Conservation (phyloP, 805 yeast species). For the Yarrowia yakushimensis region DNA sequence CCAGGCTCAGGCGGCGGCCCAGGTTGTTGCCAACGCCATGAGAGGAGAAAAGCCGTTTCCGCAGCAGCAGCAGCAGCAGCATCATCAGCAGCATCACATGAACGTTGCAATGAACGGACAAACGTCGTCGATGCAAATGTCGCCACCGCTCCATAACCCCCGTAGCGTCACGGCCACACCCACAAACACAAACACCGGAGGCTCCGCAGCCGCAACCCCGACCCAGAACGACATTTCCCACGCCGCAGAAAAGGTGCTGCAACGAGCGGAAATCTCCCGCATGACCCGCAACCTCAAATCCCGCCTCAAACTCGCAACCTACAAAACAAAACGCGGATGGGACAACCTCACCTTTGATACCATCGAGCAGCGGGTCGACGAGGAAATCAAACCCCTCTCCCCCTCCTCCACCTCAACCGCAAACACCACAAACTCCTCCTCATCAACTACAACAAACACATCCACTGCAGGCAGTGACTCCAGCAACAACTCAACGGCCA, state of each 20-base stretch:
- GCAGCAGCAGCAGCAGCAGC: neutral
- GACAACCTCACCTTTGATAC: constrained; percentile 38
- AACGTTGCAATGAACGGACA: neutral
- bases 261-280: constrained; percentile 44
- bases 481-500: constrained; percentile 3
- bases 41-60: neutral
- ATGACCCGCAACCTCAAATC: constrained; percentile 43
- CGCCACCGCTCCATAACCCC: neutral
- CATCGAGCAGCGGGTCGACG: constrained; percentile 38
- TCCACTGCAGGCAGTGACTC: constrained; percentile 22
- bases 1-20: constrained; percentile 23
- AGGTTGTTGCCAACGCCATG: constrained; percentile 15
- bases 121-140: neutral
- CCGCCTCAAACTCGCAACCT: constrained; percentile 42
- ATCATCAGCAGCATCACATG: neutral
- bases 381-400: constrained; percentile 23
- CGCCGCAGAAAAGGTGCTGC: constrained; percentile 40
- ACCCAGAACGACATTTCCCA: constrained; percentile 19
- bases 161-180: neutral
- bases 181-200: neutral
- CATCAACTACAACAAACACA: neutral
- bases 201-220: neutral
- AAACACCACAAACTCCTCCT: neutral
- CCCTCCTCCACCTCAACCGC: neutral
- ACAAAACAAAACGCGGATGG: constrained; percentile 43